phyloP scores from a whole-genome alignment of 1,284 basidiomycete genomes.

The Rhizoctonia solani region DNA sequence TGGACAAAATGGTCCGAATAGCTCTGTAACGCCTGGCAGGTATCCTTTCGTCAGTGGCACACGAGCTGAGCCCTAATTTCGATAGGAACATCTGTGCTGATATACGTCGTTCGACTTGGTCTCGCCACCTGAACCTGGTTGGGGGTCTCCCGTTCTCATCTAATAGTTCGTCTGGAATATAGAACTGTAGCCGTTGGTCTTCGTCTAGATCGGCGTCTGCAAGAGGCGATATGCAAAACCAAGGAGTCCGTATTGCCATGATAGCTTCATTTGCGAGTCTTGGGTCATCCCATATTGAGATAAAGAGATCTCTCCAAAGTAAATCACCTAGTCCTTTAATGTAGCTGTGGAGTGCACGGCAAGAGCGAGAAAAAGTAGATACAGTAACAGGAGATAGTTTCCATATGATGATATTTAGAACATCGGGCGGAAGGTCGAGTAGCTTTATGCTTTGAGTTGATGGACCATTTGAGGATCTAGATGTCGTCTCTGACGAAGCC shows the following conservation, averaged over 20 bases:
- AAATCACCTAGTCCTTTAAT: constrained; percentile 17
- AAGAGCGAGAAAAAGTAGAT: constrained; percentile 32
- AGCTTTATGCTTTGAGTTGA: neutral
- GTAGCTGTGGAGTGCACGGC: constrained; percentile 14
- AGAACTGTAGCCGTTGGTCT: neutral
- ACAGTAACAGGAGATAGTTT: constrained; percentile 29
- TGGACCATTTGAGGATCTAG: neutral
- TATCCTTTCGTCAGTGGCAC: neutral
- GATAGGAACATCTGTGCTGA: constrained; percentile 21
- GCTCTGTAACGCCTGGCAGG: neutral
- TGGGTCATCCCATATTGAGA: constrained; percentile 35
- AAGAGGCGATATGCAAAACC: constrained; percentile 15
- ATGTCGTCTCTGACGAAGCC: neutral
- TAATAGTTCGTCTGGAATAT: neutral
- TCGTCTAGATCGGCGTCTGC: neutral
- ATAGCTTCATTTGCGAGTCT: neutral
- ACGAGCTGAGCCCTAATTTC: neutral
- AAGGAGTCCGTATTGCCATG: constrained; percentile 18
- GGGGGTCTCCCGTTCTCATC: neutral
- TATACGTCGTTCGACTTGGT: constrained; percentile 31
- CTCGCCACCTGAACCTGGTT: constrained; percentile 33
- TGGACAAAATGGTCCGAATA: neutral
- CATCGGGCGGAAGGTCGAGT: constrained; percentile 15
- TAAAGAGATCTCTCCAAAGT: constrained; percentile 34
- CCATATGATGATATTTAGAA: constrained; percentile 4